Evolutionary conservation across 805 yeast genomes (phyloP), one percentile per base, ranked within the genome.

Genomic region (Pichia rugopelliculosa): DNA sequence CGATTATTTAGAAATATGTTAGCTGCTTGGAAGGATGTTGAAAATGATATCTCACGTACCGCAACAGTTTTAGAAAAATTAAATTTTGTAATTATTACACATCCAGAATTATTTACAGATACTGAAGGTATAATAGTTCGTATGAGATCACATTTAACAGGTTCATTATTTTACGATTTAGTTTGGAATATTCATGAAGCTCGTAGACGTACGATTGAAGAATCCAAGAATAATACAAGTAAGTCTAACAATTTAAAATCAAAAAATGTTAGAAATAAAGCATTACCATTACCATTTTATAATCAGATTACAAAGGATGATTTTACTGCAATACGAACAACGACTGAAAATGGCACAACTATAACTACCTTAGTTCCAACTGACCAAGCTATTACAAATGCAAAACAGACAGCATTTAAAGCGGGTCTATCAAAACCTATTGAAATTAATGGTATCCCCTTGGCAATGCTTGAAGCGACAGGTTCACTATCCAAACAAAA

Each of bases 131-230:
- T 90, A 26, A 86, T 90, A 42, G 77, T 86, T 3, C 74, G 90
- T 49, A 90, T 90, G 95, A 75, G 97, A 58, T 87, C 96, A 0
- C 97, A 90, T 65, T 71, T 90, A 56, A 85, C 96, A 0, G 96
- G 93, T 1, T 88, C 96, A 0, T 66, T 90, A 45, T 90, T 90
- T 58, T 90, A 90, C 61, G 97, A 90, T 64, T 72, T 90, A 45
- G 91, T 90, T 12, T 89, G 96, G 89, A 85, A 95, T 62, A 84
- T 90, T 42, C 97, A 90, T 65, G 97, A 90, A 60, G 96, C 96
- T 0, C 74, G 95, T 61, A 73, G 96, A 61, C 71, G 95, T 46
- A 74, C 76, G 34, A 57, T 74, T 42, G 76, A 73, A 49, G 65
- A 63, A 39, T 42, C 44, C 15, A 69, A 71, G 26, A 60, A 65